Evolutionary conservation across 2,329 filamentous ascomycete genomes (phyloP).

Genomic region (Cyclaneusma minus): DNA sequence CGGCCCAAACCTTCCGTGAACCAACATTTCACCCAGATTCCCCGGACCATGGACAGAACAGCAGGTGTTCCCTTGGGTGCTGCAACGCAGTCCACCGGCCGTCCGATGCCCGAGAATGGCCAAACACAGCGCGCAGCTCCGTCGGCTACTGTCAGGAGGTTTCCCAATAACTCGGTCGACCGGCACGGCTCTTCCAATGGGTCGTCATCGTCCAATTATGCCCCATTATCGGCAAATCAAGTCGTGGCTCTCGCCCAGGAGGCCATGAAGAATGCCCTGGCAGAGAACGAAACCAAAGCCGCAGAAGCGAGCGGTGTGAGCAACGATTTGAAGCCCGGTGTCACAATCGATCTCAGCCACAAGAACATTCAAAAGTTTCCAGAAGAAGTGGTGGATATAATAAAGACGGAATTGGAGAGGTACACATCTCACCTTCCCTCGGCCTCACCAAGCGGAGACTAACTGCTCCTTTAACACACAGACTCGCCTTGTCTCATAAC

Average conservation of each 20-base stretch:
- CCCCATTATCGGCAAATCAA: conserved; percentile 41
- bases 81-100: conserved; percentile 19
- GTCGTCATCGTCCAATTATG: conserved; percentile 30
- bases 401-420: conserved; percentile 20
- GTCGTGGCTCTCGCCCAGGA: conserved; percentile 50
- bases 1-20: too few relatives aligned
- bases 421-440: too few relatives aligned
- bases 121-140: conserved; percentile 20
- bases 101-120: conserved; percentile 24
- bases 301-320: conserved; percentile 43
- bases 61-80: conserved; percentile 17
- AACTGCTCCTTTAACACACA: conserved; percentile 18
- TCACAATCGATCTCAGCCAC: conserved; percentile 66
- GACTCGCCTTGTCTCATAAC: conserved; percentile 71
- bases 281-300: conserved; percentile 48
- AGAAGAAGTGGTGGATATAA: conserved; percentile 21
- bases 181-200: conserved; percentile 27
- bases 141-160: conserved; percentile 16
- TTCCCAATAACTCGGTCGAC: conserved; percentile 29
- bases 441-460: too few relatives aligned
- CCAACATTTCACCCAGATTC: too few relatives aligned
- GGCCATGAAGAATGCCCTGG: conserved; percentile 50
- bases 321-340: conserved; percentile 49
- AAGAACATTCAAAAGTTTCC: conserved; percentile 45
- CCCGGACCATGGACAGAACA: conserved; percentile 20